These are phyloP conservation scores for Coemansia sp. DNA, from an alignment of 192 early-diverging fungal species.

Conservation along the genomic window DNA sequence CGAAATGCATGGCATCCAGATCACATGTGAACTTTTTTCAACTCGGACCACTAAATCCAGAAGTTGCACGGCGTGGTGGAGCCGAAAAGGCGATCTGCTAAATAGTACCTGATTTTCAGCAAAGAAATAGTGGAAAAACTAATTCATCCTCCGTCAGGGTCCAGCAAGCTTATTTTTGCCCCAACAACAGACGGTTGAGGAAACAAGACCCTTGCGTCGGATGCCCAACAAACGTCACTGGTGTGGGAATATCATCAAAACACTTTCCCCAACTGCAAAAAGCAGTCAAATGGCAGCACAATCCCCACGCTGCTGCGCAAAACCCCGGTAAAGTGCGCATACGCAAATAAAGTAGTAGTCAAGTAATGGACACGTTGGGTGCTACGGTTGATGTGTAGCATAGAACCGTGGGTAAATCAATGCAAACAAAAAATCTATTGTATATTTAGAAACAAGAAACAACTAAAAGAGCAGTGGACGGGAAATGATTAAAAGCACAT, in stretches of 20 bases:
- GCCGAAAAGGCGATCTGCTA: background rate
- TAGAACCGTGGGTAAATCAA: too few relatives aligned
- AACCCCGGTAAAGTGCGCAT: too few relatives aligned
- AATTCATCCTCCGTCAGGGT: too few relatives aligned
- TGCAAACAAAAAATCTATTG: constrained; percentile 5
- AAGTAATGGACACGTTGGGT: too few relatives aligned
- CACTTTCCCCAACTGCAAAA: too few relatives aligned
- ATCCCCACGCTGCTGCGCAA: too few relatives aligned
- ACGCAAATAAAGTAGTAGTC: too few relatives aligned
- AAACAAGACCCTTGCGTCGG: constrained; percentile 2
- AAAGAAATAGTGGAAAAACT: background rate
- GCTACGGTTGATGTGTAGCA: too few relatives aligned
- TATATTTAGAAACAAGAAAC: constrained; percentile 1
- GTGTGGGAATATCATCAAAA: background rate
- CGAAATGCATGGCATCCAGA: constrained; percentile 4
- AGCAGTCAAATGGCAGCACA: too few relatives aligned
- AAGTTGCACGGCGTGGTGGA: background rate
- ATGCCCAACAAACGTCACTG: background rate
- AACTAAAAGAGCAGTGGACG: too few relatives aligned
- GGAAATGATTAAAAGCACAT: too few relatives aligned
- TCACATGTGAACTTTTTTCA: background rate
- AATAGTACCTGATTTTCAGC: background rate
- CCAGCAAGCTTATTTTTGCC: background rate
- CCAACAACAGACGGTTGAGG: background rate
- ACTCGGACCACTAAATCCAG: constrained; percentile 1